Evolutionary conservation across 2,329 filamentous ascomycete species (phyloP).

Genomic region (Claviceps paspali): DNA sequence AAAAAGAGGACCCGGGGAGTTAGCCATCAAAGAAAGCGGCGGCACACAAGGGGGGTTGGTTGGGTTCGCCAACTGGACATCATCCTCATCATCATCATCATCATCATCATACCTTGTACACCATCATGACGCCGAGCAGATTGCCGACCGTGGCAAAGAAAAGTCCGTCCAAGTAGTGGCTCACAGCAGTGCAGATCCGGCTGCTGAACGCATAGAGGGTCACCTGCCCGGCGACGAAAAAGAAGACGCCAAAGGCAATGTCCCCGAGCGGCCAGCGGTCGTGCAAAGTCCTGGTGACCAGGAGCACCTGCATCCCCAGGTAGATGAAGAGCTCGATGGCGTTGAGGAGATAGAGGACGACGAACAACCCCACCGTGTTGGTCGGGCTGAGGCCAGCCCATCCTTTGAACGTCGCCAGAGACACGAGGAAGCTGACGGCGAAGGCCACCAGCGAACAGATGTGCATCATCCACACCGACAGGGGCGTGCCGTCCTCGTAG

Average conservation of each 20-base stretch:
- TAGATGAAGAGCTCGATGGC: conserved; percentile 78
- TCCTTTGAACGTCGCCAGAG: conserved; percentile 80
- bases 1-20: too few species aligned
- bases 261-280: conserved; percentile 93
- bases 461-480: conserved; percentile 87
- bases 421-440: conserved; percentile 70
- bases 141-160: conserved; percentile 95
- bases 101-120: conserved; percentile 66
- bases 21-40: too few species aligned
- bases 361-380: conserved; percentile 78
- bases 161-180: conserved; percentile 87
- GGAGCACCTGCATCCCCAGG: conserved; percentile 69
- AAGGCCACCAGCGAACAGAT: conserved; percentile 69
- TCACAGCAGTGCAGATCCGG: conserved; percentile 65
- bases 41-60: too few species aligned
- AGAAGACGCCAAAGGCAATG: conserved; percentile 77
- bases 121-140: conserved; percentile 93
- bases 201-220: conserved; percentile 81
- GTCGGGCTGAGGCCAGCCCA: conserved; percentile 76
- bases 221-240: conserved; percentile 85
- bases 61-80: too few species aligned
- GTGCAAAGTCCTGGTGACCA: conserved; percentile 79
- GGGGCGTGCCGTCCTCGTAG: conserved; percentile 87
- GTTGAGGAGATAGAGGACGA: conserved; percentile 83
- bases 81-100: too few species aligned